These are phyloP conservation scores for Arthrobotrys entomopaga DNA, from an alignment of 2,329 filamentous ascomycete species.

Conservation along the genomic window DNA sequence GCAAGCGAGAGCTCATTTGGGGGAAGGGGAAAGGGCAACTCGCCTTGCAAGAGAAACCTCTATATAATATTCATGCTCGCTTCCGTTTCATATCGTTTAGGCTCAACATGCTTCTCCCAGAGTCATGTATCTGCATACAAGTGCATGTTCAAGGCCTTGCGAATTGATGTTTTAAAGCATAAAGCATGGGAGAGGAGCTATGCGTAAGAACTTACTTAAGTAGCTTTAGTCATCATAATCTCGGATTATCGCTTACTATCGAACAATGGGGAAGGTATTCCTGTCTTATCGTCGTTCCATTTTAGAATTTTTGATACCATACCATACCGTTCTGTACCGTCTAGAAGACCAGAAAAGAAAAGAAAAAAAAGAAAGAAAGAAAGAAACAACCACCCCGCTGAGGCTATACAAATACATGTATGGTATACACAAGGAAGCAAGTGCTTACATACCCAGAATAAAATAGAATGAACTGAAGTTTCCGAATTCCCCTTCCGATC, in stretches of 20 bases:
- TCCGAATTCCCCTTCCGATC: neutral
- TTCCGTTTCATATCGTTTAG: slow-evolving; percentile 51
- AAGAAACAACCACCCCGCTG: slow-evolving; percentile 12
- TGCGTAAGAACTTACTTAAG: too few species aligned
- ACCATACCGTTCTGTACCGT: slow-evolving; percentile 3
- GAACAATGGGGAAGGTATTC: slow-evolving; percentile 18
- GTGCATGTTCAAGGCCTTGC: too few species aligned
- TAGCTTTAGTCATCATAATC: too few species aligned
- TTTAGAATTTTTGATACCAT: too few species aligned
- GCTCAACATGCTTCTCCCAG: slow-evolving; percentile 38
- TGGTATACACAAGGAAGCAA: too few species aligned
- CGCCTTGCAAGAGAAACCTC: too few species aligned
- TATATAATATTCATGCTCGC: slow-evolving; percentile 9
- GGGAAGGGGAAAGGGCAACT: too few species aligned
- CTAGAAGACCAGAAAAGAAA: neutral
- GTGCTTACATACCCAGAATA: neutral
- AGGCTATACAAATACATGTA: slow-evolving; percentile 27
- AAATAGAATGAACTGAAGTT: slow-evolving; percentile 10
- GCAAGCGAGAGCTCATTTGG: too few species aligned
- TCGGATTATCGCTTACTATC: too few species aligned
- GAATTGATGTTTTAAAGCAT: too few species aligned
- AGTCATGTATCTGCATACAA: neutral
- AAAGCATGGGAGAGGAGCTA: too few species aligned
- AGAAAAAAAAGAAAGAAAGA: slow-evolving; percentile 2
- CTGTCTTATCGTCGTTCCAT: slow-evolving; percentile 40